These are phyloP conservation scores for Hymenoscyphus fraxineus DNA, from an alignment of 2,329 filamentous ascomycete genomes.

Conservation along the genomic window DNA sequence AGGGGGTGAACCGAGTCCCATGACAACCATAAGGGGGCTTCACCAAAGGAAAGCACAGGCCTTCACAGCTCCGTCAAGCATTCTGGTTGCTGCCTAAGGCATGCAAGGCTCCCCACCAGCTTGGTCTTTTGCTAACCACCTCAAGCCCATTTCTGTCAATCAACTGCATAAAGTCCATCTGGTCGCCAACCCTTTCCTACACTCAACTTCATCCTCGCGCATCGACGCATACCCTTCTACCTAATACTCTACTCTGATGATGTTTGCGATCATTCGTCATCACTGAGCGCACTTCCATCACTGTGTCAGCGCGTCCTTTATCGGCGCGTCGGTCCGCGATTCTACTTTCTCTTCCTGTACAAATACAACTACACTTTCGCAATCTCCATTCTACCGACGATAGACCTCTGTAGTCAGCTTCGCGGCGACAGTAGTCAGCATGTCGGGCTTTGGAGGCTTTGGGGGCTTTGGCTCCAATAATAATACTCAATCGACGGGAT, in stretches of 20 bases:
- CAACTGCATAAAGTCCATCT: constrained; percentile 13
- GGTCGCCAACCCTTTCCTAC: constrained; percentile 14
- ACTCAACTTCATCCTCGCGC: constrained; percentile 17
- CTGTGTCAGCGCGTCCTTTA: constrained; percentile 11
- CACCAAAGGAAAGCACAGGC: neutral
- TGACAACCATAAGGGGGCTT: neutral
- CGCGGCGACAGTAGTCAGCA: constrained; percentile 21
- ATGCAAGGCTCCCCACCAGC: neutral
- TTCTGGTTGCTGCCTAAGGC: neutral
- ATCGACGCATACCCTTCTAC: constrained; percentile 20
- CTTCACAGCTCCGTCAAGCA: neutral
- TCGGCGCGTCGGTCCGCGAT: constrained; percentile 27
- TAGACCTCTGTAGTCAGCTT: constrained; percentile 7
- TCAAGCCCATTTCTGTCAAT: neutral
- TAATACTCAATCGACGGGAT: constrained; percentile 45
- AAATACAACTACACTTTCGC: constrained; percentile 16
- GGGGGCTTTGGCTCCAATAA: constrained; percentile 58
- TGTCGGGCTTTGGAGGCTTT: constrained; percentile 53
- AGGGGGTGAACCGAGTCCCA: neutral
- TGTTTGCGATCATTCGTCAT: constrained; percentile 26
- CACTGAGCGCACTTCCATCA: constrained; percentile 28
- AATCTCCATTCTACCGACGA: constrained; percentile 15
- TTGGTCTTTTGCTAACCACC: constrained; percentile 1
- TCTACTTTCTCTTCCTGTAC: constrained; percentile 12
- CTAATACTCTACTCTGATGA: constrained; percentile 29